These are phyloP conservation scores for Mrakia gelida DNA, from an alignment of 768 basidiomycete genomes.

Conservation along the genomic window DNA sequence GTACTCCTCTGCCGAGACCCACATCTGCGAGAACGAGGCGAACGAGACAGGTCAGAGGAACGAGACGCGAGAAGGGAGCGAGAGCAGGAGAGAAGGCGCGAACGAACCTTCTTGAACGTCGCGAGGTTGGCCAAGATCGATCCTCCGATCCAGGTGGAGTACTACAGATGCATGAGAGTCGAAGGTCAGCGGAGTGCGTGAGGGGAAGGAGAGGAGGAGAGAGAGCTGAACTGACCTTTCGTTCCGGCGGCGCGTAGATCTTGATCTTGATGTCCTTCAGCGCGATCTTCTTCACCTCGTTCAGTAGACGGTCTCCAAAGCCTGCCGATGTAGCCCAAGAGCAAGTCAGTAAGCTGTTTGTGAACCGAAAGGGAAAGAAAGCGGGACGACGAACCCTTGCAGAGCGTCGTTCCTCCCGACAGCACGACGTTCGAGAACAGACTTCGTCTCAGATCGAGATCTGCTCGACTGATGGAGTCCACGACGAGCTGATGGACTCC, in stretches of 20 bases:
- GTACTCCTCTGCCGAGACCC: slow-evolving; percentile 98
- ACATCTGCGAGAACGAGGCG: slow-evolving; percentile 63
- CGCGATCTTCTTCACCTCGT: slow-evolving; percentile 94
- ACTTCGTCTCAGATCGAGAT: slow-evolving; percentile 90
- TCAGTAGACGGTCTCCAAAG: slow-evolving; percentile 90
- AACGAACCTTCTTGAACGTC: slow-evolving; percentile 88
- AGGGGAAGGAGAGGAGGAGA: neutral
- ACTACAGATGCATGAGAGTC: slow-evolving; percentile 33
- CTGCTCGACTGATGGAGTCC: slow-evolving; percentile 94
- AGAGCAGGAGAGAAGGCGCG: neutral
- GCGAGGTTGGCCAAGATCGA: slow-evolving; percentile 92
- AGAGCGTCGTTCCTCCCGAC: slow-evolving; percentile 92
- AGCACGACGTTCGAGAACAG: slow-evolving; percentile 95
- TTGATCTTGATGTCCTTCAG: slow-evolving; percentile 91
- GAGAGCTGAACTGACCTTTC: slow-evolving; percentile 54
- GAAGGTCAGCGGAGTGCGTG: neutral
- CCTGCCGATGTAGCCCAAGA: slow-evolving; percentile 52
- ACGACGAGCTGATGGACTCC: slow-evolving; percentile 98
- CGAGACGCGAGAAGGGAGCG: neutral
- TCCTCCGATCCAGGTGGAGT: slow-evolving; percentile 61
- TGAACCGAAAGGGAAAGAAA: neutral
- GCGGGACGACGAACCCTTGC: slow-evolving; percentile 62
- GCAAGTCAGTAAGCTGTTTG: too few relatives aligned
- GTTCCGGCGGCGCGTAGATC: slow-evolving; percentile 98
- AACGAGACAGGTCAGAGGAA: neutral